Evolutionary conservation across 495 filamentous ascomycete species (phyloP).

Genomic region (Aspergillus nanangensis): DNA sequence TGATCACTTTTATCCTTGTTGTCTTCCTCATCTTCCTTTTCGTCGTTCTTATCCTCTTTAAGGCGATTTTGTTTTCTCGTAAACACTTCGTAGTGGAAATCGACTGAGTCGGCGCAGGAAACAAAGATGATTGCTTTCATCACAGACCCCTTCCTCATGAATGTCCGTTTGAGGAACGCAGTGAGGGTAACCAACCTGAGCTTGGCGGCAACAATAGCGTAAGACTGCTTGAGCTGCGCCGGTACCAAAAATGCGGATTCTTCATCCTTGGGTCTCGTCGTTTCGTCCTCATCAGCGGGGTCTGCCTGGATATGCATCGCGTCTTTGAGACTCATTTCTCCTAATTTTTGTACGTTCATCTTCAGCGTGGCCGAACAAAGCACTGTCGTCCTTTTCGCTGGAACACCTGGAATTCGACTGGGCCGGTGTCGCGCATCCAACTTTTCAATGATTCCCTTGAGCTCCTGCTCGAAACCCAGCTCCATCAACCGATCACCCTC

Average conservation of each 20-base stretch:
- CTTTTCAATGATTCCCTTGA: conserved; percentile 74
- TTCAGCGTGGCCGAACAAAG: conserved; percentile 97
- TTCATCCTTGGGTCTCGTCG: conserved; percentile 38
- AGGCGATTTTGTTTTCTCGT: conserved; percentile 38
- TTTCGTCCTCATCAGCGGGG: conserved; percentile 35
- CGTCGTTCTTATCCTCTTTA: conserved; percentile 19
- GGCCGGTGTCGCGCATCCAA: conserved; percentile 49
- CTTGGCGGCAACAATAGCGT: conserved; percentile 81
- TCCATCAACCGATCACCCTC: conserved; percentile 97
- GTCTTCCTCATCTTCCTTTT: conserved; percentile 17
- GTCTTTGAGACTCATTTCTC: conserved; percentile 92
- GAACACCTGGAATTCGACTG: conserved; percentile 54
- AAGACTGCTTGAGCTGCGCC: conserved; percentile 87
- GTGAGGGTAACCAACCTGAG: conserved; percentile 81
- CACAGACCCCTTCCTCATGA: conserved; percentile 77
- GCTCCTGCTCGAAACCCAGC: conserved; percentile 89
- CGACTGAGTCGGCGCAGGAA: conserved; percentile 92
- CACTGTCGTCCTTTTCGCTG: conserved; percentile 75
- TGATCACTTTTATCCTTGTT: conserved; percentile 17
- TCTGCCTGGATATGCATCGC: conserved; percentile 81
- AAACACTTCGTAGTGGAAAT: conserved; percentile 93
- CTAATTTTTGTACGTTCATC: conserved; percentile 86
- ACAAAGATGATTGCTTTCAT: conserved; percentile 97
- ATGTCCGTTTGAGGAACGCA: conserved; percentile 77
- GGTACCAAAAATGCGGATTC: conserved; percentile 70